These are phyloP conservation scores for Wallacemonas sp. DNA, from an alignment of 208 protist genomes.

Conservation along the genomic window DNA sequence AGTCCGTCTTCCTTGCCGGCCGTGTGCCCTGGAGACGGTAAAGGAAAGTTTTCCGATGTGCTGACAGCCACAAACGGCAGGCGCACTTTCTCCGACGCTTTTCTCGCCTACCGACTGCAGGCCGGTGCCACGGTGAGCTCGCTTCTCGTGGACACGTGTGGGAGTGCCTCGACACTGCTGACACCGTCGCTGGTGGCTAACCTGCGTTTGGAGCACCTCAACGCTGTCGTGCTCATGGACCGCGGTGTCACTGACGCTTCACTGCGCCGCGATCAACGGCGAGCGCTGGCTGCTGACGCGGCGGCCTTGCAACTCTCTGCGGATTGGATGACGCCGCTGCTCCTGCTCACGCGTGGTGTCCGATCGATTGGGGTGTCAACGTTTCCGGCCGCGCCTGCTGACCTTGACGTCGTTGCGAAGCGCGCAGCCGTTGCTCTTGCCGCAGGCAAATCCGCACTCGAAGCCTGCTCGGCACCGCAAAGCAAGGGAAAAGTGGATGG, in stretches of 20 bases:
- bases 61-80: conserved; percentile 30
- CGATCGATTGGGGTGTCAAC: conserved; percentile 46
- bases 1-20: conserved; percentile 26
- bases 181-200: conserved; percentile 28
- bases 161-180: conserved; percentile 4
- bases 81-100: conserved; percentile 30
- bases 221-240: conserved; percentile 29
- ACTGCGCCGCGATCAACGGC: conserved; percentile 54
- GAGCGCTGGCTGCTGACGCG: conserved; percentile 13
- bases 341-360: conserved; percentile 70
- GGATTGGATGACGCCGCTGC: conserved; percentile 40
- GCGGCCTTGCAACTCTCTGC: conserved; percentile 8
- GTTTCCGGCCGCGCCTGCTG: conserved; percentile 37
- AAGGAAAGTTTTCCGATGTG: conserved; percentile 30
- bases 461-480: conserved; percentile 6
- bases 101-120: conserved; percentile 41
- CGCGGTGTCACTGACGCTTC: conserved; percentile 48
- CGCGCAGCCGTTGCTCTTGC: conserved; percentile 28
- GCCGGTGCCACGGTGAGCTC: neutral
- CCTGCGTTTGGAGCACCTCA: conserved; percentile 49
- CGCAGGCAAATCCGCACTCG: conserved; percentile 37
- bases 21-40: conserved; percentile 28
- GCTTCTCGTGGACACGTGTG: conserved; percentile 10
- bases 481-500: conserved; percentile 29
- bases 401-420: conserved; percentile 33